A percentile compares a stretch with the other conserved stretches of the same genome.
Evolutionary conservation across 2,329 filamentous ascomycete genomes (phyloP).

Genomic region (Thyridium curvatum): DNA sequence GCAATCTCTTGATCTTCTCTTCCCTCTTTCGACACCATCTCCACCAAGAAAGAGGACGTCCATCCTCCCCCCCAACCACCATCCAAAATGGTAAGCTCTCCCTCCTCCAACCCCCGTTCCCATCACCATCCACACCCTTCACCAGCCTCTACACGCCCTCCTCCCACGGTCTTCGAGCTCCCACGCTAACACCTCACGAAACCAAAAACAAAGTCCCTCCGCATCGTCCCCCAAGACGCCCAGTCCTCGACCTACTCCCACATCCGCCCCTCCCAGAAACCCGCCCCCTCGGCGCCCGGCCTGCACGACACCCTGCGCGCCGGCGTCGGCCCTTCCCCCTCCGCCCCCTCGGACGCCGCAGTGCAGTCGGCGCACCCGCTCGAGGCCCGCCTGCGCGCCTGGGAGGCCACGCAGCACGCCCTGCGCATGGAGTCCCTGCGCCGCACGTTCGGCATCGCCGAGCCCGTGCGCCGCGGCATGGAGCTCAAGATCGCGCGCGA

Average conservation of each 20-base stretch:
- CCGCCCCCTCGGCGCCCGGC: conserved; percentile 85
- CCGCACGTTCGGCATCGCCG: conserved; percentile 83
- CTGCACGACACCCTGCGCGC: conserved; percentile 89
- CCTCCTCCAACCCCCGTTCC: conserved; percentile 4
- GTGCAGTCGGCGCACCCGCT: conserved; percentile 79
- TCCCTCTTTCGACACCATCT: neutral
- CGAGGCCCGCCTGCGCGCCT: conserved; percentile 80
- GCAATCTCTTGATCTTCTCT: neutral
- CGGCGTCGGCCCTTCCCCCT: conserved; percentile 62
- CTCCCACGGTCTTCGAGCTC: no score
- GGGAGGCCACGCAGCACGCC: conserved; percentile 82
- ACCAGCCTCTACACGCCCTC: neutral
- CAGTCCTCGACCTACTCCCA: conserved; percentile 64
- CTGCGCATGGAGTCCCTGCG: conserved; percentile 86
- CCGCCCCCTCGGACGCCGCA: conserved; percentile 31
- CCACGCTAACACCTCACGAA: no score
- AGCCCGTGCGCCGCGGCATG: conserved; percentile 90
- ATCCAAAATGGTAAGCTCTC: conserved; percentile 42
- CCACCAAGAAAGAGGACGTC: neutral
- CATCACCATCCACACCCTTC: conserved; percentile 1
- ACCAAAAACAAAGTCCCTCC: conserved; percentile 63
- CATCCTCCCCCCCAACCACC: conserved; percentile 8
- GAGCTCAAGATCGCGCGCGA: conserved; percentile 82
- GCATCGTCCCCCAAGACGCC: conserved; percentile 69
- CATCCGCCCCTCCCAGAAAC: conserved; percentile 47